Base-by-base conservation (phyloP, 83 land plant species). In the Diphasiastrum complanatum region DNA sequence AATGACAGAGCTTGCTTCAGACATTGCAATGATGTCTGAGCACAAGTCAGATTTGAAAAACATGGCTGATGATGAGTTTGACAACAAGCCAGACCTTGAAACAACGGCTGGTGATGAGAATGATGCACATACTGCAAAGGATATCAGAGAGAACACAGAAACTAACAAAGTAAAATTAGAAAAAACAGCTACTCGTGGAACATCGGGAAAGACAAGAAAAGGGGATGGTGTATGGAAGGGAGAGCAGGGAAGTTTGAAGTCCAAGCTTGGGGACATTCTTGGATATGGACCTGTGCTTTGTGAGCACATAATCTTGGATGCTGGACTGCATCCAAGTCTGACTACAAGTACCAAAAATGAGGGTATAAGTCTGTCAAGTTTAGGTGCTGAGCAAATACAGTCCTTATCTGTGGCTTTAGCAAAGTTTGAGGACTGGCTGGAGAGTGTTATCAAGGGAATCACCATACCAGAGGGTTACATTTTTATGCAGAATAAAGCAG, bases 291-390 rank as follows among this genome's bases (percentile, higher is more conserved):
- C 96, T 51, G 84, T 86, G 23, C 77, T 95, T 11, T 69, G 79
- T 49, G 99, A 95, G 74, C 99, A 95, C 70, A 83, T 95, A 2
- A 82, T 95, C 36, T 71, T 95, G 41, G 89, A 86, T 67, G 91
- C 99, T 61, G 83, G 96, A 30, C 63, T 95, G 71, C 68, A 64
- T 50, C 84, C 91, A 34, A 84, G 68, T 61, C 60, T 77, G 69
- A 86, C 80, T 68, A 20, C 83, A 61, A 36, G 68, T 3, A 57
- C 62, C 20, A 54, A 34, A 1, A 29, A 36, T 61, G 77, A 74
- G 32, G 61, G 67, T 23, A 22, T 30, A 63, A 51, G 47, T 51
- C 65, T 30, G 60, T 64, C 55, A 70, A 76, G 57, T 11, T 14
- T 60, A 5, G 34, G 20, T 12, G 53, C 59, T 31, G 69, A 66